Conservation (phyloP, 768 basidiomycete species). For the Daedaleopsis sinensis region DNA sequence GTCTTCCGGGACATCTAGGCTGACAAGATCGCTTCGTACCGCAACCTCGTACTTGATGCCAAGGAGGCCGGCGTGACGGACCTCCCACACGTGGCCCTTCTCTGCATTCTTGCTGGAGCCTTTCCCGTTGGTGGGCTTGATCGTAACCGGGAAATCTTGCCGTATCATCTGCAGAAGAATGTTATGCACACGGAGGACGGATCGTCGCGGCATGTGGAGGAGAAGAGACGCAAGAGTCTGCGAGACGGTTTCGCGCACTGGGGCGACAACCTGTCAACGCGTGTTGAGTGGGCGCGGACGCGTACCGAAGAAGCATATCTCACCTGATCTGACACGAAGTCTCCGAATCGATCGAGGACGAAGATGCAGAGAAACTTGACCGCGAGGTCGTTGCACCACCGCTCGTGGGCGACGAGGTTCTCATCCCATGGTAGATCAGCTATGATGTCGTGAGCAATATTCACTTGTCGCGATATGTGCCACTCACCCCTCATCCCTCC, state of each 20-base stretch:
- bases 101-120: constrained; percentile 30
- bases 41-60: constrained; percentile 99
- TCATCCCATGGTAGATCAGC: constrained; percentile 54
- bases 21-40: constrained; percentile 84
- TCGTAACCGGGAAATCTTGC: constrained; percentile 69
- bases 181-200: constrained; percentile 77
- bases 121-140: constrained; percentile 36
- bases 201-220: constrained; percentile 83
- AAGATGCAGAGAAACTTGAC: constrained; percentile 87
- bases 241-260: constrained; percentile 94
- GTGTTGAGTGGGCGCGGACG: background rate
- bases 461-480: too few species aligned
- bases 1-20: constrained; percentile 33
- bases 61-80: constrained; percentile 95
- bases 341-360: constrained; percentile 96
- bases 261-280: constrained; percentile 78
- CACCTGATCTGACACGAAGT: constrained; percentile 93
- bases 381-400: constrained; percentile 89
- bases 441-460: constrained; percentile 24
- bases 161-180: constrained; percentile 92
- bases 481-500: constrained; percentile 79
- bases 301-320: constrained; percentile 9
- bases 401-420: constrained; percentile 72
- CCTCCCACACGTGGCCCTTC: constrained; percentile 86
- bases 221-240: constrained; percentile 92